These are phyloP conservation scores for Fusarium sp. DNA, from an alignment of 2,329 filamentous ascomycete species.

Conservation along the genomic window DNA sequence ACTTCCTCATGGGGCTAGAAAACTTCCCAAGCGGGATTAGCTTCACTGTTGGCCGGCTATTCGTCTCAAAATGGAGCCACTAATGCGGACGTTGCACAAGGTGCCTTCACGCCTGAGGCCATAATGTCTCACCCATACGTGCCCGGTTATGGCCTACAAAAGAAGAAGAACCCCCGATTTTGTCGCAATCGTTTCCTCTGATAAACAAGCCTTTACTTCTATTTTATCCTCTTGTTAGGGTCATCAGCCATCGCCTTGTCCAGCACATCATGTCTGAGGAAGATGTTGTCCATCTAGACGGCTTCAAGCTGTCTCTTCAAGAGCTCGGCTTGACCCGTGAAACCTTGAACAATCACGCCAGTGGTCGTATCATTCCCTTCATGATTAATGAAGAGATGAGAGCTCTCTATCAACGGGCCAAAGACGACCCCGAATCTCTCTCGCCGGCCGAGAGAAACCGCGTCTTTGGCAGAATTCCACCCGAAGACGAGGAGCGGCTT, in stretches of 20 bases:
- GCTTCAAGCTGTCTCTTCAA: neutral
- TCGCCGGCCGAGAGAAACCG: neutral
- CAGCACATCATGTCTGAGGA: neutral
- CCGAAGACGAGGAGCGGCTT: neutral
- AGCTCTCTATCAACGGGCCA: neutral
- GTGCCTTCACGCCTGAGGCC: neutral
- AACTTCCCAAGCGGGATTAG: neutral
- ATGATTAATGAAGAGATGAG: neutral
- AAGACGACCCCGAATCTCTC: neutral
- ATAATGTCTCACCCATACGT: neutral
- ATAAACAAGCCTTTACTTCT: neutral
- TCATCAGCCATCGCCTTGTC: neutral
- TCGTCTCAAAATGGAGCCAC: neutral
- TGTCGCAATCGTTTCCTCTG: neutral
- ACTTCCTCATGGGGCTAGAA: neutral
- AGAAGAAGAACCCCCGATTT: neutral
- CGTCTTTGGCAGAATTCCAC: neutral
- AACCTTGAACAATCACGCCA: neutral
- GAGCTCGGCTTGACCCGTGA: neutral
- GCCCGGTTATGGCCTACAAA: neutral
- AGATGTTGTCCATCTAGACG: neutral
- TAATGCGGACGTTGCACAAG: neutral
- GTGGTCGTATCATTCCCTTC: neutral
- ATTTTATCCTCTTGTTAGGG: neutral
- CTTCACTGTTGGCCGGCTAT: neutral